Evolutionary conservation across 257 asterid genomes (phyloP).

Genomic region (Nicotiana benthamiana): DNA sequence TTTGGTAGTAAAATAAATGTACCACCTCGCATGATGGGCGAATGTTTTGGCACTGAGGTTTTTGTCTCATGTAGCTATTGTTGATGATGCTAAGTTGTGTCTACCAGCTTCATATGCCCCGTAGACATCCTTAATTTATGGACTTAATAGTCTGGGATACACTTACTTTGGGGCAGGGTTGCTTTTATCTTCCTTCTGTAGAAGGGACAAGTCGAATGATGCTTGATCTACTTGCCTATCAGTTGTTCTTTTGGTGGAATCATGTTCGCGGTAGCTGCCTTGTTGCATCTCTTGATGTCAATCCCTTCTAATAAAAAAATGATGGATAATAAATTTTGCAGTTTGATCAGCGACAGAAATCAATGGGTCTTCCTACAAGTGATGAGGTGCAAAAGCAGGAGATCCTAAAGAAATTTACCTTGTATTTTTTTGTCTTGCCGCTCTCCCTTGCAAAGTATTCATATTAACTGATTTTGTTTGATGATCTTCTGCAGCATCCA

Average conservation of each 20-base stretch:
- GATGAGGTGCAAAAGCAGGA: constrained; percentile 73
- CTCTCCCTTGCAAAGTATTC: not conserved
- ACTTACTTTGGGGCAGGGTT: not conserved
- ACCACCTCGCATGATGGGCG: not conserved
- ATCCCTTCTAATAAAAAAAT: not conserved
- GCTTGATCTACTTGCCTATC: not conserved
- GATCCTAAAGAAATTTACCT: constrained; percentile 39
- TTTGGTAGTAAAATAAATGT: not conserved
- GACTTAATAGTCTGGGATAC: not conserved
- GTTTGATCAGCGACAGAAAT: constrained; percentile 60
- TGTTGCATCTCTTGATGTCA: not conserved
- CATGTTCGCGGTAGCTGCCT: not conserved
- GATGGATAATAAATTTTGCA: constrained; percentile 8
- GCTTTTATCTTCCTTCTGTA: not conserved
- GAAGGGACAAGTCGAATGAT: not conserved
- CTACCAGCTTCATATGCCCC: no score
- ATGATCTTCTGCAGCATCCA: constrained; percentile 47
- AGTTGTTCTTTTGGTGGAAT: not conserved
- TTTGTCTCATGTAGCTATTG: not conserved
- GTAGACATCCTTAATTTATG: not conserved
- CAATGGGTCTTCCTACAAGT: constrained; percentile 59
- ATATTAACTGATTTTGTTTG: not conserved
- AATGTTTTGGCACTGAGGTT: not conserved
- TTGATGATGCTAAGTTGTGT: no score
- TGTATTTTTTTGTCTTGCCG: not conserved